These are phyloP conservation scores for Camellia japonica DNA, from an alignment of 148 eudicot species.

Conservation along the genomic window DNA sequence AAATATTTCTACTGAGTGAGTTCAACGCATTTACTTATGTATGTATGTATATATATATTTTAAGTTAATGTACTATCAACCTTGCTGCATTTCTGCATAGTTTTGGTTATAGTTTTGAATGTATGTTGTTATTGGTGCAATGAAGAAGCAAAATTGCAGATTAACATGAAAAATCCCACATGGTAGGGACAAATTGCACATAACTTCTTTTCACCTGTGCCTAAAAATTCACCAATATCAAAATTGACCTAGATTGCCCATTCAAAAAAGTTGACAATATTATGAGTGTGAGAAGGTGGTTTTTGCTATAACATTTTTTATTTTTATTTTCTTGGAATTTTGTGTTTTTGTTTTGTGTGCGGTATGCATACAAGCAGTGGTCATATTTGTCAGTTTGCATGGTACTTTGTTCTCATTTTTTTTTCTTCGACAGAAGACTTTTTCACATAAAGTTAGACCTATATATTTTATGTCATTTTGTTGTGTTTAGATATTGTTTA, in stretches of 20 bases:
- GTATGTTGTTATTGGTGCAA: neutral
- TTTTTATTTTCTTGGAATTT: too few relatives aligned
- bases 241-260: too few relatives aligned
- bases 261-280: too few relatives aligned
- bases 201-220: too few relatives aligned
- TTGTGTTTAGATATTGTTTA: neutral
- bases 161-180: neutral
- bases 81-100: slow-evolving; percentile 1
- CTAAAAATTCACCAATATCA: too few relatives aligned
- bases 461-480: neutral
- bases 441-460: neutral
- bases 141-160: slow-evolving; percentile 11
- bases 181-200: too few relatives aligned
- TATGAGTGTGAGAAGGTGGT: too few relatives aligned
- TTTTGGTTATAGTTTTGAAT: neutral
- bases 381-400: neutral
- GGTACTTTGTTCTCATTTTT: neutral
- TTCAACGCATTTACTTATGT: slow-evolving; percentile 1
- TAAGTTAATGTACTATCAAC: neutral
- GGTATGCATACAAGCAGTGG: too few relatives aligned
- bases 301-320: too few relatives aligned
- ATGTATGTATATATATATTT: neutral
- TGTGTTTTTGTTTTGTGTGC: too few relatives aligned
- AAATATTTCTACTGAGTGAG: slow-evolving; percentile 67
- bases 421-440: neutral